Evolutionary conservation across 75 land plant species (phyloP).

Genomic region (Pinus tabuliformis): DNA sequence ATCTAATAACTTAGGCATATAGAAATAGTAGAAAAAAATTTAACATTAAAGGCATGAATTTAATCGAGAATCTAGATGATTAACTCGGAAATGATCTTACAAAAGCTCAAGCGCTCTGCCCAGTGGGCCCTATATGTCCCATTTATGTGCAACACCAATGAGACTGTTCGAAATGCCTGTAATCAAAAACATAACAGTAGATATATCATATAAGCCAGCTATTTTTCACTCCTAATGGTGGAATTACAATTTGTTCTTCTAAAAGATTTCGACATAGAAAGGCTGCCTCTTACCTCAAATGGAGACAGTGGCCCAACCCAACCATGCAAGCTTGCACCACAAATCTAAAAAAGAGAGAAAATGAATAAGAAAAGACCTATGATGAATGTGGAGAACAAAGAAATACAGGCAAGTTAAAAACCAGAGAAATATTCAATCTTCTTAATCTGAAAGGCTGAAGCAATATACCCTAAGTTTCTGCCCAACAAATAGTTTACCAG

Average conservation of each 20-base stretch:
- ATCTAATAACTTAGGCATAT: constrained; percentile 1
- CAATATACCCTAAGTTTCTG: constrained; percentile 78
- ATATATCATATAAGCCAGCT: not conserved
- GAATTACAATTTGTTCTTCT: not conserved
- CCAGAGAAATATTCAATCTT: not conserved
- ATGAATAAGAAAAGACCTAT: not conserved
- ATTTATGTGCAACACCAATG: constrained; percentile 55
- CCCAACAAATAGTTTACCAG: constrained; percentile 69
- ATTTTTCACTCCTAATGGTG: not conserved
- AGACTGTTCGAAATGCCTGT: constrained; percentile 45
- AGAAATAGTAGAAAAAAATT: not conserved
- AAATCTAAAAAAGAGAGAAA: constrained; percentile 43
- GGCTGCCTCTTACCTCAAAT: constrained; percentile 46
- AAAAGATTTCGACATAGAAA: not conserved
- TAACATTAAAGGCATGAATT: not conserved
- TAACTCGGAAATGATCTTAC: constrained; percentile 34
- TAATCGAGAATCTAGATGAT: not conserved
- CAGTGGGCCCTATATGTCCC: constrained; percentile 84
- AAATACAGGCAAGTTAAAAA: not conserved
- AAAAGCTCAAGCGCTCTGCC: constrained; percentile 73
- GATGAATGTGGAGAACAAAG: not conserved
- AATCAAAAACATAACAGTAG: not conserved
- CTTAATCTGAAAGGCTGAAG: not conserved
- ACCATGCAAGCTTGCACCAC: constrained; percentile 71
- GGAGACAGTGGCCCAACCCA: constrained; percentile 74